Evolutionary conservation across 2,329 filamentous ascomycete genomes (phyloP).

Genomic region (Botrytis fragariae): DNA sequence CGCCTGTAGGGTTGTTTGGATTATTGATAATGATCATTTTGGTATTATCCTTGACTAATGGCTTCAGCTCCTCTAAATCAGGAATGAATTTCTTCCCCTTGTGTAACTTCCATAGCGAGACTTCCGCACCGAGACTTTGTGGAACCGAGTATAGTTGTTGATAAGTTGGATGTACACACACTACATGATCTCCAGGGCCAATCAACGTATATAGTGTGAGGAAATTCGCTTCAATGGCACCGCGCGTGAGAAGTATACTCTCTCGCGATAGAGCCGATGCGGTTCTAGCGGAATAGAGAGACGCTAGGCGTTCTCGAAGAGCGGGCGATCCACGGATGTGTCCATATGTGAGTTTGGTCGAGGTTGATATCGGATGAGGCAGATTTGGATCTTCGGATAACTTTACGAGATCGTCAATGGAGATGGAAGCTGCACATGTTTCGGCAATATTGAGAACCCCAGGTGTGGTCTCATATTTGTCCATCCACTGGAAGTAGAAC

Average conservation of each 20-base stretch:
- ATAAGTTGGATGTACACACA: conserved; percentile 85
- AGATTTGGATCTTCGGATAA: conserved; percentile 55
- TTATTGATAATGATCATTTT: conserved; percentile 72
- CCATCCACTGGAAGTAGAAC: conserved; percentile 54
- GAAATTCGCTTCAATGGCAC: conserved; percentile 83
- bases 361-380: conserved; percentile 48
- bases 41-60: conserved; percentile 64
- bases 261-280: conserved; percentile 50
- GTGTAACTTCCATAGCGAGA: conserved; percentile 71
- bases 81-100: conserved; percentile 64
- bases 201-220: conserved; percentile 72
- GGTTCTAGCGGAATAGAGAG: conserved; percentile 59
- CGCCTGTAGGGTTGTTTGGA: conserved; percentile 80
- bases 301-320: conserved; percentile 62
- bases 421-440: conserved; percentile 74
- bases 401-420: conserved; percentile 61
- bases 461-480: conserved; percentile 55
- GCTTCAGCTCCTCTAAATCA: conserved; percentile 62
- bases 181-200: conserved; percentile 73
- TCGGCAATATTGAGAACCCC: conserved; percentile 70
- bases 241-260: conserved; percentile 72
- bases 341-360: conserved; percentile 67
- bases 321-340: conserved; percentile 65
- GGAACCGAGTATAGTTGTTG: conserved; percentile 81
- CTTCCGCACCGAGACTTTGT: conserved; percentile 69